Percentiles rank a stretch among this genome's conserved stretches.
Conservation (phyloP, 2,329 filamentous ascomycete genomes). For the Emydomyces testavorans region DNA sequence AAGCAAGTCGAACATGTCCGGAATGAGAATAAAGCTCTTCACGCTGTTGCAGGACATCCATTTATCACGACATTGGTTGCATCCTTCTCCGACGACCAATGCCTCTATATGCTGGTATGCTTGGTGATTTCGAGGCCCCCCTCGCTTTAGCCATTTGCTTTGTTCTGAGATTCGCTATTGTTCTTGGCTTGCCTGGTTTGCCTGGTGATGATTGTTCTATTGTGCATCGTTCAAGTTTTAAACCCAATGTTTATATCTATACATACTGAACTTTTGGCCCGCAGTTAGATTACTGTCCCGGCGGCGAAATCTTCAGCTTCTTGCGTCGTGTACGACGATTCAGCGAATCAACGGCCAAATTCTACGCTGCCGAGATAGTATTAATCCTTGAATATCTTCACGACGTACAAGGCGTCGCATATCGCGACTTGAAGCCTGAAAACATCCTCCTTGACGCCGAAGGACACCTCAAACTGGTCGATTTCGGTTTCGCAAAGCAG, state of each 20-base stretch:
- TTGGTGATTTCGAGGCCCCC: background rate
- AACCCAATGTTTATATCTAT: constrained; percentile 16
- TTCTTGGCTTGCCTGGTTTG: background rate
- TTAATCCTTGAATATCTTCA: constrained; percentile 55
- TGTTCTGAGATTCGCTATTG: background rate
- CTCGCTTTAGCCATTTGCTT: background rate
- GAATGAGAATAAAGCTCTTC: constrained; percentile 54
- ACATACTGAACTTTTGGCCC: constrained; percentile 3
- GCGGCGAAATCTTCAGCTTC: constrained; percentile 56
- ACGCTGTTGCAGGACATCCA: constrained; percentile 51
- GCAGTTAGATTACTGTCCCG: constrained; percentile 55
- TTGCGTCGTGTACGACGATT: constrained; percentile 51
- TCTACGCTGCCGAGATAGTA: constrained; percentile 56
- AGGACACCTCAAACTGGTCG: constrained; percentile 54
- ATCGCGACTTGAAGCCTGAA: constrained; percentile 55
- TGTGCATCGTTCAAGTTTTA: background rate
- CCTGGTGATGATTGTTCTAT: background rate
- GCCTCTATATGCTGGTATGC: constrained; percentile 43
- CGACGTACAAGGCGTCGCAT: constrained; percentile 52
- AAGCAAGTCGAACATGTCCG: constrained; percentile 59
- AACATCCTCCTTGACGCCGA: constrained; percentile 56
- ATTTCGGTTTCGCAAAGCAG: constrained; percentile 59
- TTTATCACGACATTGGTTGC: constrained; percentile 56
- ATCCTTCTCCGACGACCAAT: constrained; percentile 52
- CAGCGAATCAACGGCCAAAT: constrained; percentile 50